These are phyloP conservation scores for Lantana camara DNA, from an alignment of 257 asterid genomes.

Conservation along the genomic window DNA sequence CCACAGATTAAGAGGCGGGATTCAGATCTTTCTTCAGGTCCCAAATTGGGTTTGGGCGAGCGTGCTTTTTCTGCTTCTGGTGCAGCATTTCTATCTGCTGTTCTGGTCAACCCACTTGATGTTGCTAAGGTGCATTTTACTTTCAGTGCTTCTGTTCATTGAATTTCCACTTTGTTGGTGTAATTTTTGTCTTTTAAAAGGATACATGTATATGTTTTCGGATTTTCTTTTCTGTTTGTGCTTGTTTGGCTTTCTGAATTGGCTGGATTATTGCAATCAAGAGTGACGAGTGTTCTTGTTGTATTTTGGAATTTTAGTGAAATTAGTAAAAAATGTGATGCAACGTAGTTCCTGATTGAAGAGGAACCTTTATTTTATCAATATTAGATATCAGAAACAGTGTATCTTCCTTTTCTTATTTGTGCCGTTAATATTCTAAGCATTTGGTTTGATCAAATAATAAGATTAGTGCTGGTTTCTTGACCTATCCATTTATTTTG, in stretches of 20 bases:
- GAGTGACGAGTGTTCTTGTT: background rate
- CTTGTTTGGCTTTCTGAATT: constrained; percentile 15
- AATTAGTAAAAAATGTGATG: constrained; percentile 6
- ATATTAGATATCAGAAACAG: background rate
- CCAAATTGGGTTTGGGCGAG: constrained; percentile 53
- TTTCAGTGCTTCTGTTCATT: constrained; percentile 1
- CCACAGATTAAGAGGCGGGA: constrained; percentile 29
- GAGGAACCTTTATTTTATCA: background rate
- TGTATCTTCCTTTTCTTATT: background rate
- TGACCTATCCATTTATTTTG: background rate
- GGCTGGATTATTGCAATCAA: background rate
- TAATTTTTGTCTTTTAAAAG: background rate
- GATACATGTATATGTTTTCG: background rate
- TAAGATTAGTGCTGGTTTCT: background rate
- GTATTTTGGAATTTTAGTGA: background rate
- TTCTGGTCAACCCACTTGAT: constrained; percentile 88
- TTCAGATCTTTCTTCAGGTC: constrained; percentile 29
- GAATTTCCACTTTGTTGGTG: background rate
- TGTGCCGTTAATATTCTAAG: background rate
- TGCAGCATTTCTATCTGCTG: constrained; percentile 86
- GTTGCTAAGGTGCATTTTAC: constrained; percentile 69
- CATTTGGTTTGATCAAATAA: background rate
- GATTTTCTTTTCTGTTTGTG: constrained; percentile 17
- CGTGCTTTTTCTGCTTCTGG: constrained; percentile 90
- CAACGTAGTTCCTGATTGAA: background rate